phyloP scores from a whole-genome alignment of 2,329 filamentous ascomycete species.

The Ophiostoma perfectum region DNA sequence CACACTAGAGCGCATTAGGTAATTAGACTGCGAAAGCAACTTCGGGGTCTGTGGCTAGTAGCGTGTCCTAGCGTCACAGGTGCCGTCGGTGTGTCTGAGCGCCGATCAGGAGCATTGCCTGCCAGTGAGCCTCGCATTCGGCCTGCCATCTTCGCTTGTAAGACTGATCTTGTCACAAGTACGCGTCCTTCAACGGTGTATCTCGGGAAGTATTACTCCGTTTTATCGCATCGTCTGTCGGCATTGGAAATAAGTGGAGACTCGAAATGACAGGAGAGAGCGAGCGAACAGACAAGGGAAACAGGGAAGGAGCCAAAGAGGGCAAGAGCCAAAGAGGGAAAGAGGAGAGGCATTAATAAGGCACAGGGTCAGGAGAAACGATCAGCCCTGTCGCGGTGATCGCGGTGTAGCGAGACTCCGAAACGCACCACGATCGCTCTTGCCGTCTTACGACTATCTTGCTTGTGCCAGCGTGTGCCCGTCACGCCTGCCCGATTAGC shows the following conservation, averaged over 20 bases:
- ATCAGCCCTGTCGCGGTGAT: neutral
- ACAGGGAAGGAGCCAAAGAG: neutral
- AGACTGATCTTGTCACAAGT: neutral
- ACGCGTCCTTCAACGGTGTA: neutral
- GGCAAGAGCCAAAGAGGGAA: neutral
- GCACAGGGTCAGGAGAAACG: neutral
- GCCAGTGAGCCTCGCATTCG: no score
- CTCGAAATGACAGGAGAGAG: neutral
- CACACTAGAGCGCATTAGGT: neutral
- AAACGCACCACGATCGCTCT: conserved; percentile 4
- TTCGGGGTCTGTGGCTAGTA: neutral
- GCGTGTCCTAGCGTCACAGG: no score
- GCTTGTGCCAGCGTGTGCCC: neutral
- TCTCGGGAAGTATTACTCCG: no score
- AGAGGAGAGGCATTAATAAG: neutral
- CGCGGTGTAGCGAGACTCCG: neutral
- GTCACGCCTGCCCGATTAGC: neutral
- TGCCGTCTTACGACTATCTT: neutral
- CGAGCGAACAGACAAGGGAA: neutral
- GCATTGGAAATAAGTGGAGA: neutral
- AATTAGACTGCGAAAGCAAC: neutral
- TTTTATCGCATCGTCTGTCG: neutral
- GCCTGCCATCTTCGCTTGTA: no score
- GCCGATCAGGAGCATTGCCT: no score
- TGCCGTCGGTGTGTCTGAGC: no score